Evolutionary conservation across 768 basidiomycete genomes (phyloP).

Genomic region (Lyophyllum shimeji): DNA sequence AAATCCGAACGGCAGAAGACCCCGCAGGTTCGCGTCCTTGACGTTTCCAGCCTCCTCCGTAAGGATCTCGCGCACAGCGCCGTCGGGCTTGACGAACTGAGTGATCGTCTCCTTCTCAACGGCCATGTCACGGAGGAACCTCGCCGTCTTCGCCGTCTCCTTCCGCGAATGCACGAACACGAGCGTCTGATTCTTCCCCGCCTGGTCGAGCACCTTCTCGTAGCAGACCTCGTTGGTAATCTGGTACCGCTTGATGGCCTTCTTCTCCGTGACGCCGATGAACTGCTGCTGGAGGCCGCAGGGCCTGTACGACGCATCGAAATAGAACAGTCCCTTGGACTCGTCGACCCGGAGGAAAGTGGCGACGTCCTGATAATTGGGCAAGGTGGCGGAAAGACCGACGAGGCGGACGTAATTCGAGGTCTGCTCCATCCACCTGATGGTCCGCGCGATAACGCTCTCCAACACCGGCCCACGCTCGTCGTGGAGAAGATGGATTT

Average conservation of each 20-base stretch:
- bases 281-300: slow-evolving; percentile 97
- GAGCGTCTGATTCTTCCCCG: slow-evolving; percentile 83
- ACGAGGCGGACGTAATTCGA: slow-evolving; percentile 91
- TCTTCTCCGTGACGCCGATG: slow-evolving; percentile 97
- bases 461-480: slow-evolving; percentile 98
- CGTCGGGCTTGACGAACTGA: slow-evolving; percentile 93
- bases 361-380: slow-evolving; percentile 97
- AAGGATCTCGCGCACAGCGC: slow-evolving; percentile 88
- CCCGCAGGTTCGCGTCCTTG: slow-evolving; percentile 80
- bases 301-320: slow-evolving; percentile 91
- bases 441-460: slow-evolving; percentile 84
- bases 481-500: slow-evolving; percentile 96
- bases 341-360: slow-evolving; percentile 95
- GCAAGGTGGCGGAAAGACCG: slow-evolving; percentile 95
- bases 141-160: slow-evolving; percentile 96
- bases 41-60: slow-evolving; percentile 81
- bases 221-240: slow-evolving; percentile 99
- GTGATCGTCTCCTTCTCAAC: slow-evolving; percentile 96
- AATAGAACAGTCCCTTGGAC: slow-evolving; percentile 93
- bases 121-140: slow-evolving; percentile 91
- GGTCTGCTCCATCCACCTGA: slow-evolving; percentile 93
- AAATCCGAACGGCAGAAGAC: slow-evolving; percentile 94
- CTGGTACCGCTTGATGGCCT: slow-evolving; percentile 97
- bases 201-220: slow-evolving; percentile 95
- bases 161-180: slow-evolving; percentile 99